These are phyloP conservation scores for Sporothrix luriei DNA, from an alignment of 2,329 filamentous ascomycete species.

Conservation along the genomic window DNA sequence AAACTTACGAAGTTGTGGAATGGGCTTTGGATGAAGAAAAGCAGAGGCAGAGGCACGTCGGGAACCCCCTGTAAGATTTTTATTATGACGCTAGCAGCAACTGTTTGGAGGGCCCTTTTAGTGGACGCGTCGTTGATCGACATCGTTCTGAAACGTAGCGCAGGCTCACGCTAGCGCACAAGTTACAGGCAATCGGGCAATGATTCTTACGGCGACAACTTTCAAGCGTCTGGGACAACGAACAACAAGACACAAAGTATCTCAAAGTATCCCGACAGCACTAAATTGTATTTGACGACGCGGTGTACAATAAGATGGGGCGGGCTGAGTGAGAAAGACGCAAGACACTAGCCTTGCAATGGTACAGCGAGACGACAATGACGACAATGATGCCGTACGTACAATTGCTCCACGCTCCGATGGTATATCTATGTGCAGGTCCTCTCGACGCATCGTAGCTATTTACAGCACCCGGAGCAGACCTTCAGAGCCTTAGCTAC, in stretches of 20 bases:
- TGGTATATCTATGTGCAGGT: not conserved
- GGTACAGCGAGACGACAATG: not conserved
- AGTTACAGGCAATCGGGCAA: not conserved
- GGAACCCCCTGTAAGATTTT: constrained; percentile 3
- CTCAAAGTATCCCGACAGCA: not conserved
- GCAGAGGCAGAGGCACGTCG: constrained; percentile 3
- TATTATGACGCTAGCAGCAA: not conserved
- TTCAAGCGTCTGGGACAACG: not conserved
- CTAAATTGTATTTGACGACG: not conserved
- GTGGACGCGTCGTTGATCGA: not conserved
- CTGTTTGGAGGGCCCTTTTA: not conserved
- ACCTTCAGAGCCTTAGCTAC: not conserved
- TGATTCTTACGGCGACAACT: not conserved
- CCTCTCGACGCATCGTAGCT: not conserved
- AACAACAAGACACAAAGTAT: not conserved
- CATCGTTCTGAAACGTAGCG: constrained; percentile 12
- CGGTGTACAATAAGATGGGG: too few species aligned
- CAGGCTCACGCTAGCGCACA: not conserved
- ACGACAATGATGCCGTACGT: not conserved
- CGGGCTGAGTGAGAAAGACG: constrained; percentile 5
- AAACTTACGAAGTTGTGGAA: not conserved
- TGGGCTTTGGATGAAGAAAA: not conserved
- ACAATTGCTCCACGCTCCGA: not conserved
- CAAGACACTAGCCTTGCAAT: not conserved
- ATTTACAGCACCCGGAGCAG: too few species aligned